These are phyloP conservation scores for Takashimella koratensis DNA, from an alignment of 1,284 basidiomycete species.

Conservation along the genomic window DNA sequence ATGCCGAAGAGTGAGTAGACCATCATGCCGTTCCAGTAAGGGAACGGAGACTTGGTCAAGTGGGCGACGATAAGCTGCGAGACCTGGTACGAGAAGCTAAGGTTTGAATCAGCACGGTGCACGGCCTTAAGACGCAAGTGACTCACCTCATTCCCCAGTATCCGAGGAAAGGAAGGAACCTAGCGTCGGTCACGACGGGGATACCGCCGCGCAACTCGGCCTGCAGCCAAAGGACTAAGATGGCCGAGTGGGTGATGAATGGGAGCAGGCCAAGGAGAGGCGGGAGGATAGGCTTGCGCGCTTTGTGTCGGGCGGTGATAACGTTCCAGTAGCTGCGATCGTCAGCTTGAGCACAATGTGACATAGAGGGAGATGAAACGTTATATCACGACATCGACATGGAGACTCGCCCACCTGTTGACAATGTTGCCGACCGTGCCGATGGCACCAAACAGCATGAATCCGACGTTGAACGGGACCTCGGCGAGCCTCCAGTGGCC, in stretches of 20 bases:
- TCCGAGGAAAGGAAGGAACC: constrained; percentile 80
- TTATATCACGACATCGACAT: too few relatives aligned
- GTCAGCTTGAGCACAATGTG: too few relatives aligned
- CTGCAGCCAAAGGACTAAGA: constrained; percentile 74
- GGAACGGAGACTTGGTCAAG: constrained; percentile 79
- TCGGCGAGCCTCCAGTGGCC: constrained; percentile 47
- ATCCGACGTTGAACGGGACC: constrained; percentile 75
- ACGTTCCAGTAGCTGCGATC: constrained; percentile 72
- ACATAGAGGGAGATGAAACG: too few relatives aligned
- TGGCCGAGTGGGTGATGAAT: constrained; percentile 63
- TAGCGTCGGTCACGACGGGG: constrained; percentile 54
- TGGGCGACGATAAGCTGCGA: constrained; percentile 91
- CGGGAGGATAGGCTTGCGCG: constrained; percentile 50
- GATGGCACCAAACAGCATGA: constrained; percentile 77
- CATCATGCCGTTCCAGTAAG: constrained; percentile 83
- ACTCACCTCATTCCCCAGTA: constrained; percentile 75
- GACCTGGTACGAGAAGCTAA: constrained; percentile 59
- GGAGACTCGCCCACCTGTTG: constrained; percentile 57
- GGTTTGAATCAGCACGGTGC: constrained; percentile 9
- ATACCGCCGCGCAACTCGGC: constrained; percentile 57
- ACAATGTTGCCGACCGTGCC: constrained; percentile 77
- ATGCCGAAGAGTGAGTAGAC: constrained; percentile 73
- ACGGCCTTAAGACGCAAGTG: background rate
- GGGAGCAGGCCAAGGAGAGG: constrained; percentile 77
- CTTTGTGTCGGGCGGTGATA: constrained; percentile 54